phyloP scores from a whole-genome alignment of 2,329 filamentous ascomycete species.

The Alternaria novae-zelandiae region DNA sequence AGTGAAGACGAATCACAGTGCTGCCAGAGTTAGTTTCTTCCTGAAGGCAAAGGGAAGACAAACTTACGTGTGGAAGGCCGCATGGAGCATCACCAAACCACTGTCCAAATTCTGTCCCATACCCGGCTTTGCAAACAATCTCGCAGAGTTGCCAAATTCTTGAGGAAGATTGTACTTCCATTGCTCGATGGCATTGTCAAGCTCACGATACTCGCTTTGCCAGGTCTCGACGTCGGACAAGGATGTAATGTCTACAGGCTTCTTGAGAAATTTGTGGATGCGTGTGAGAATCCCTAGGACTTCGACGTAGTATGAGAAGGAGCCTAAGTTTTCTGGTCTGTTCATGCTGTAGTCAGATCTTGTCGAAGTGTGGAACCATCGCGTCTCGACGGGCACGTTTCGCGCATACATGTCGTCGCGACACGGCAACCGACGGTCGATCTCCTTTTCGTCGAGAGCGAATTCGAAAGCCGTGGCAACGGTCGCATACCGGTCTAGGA shows the following conservation, averaged over 20 bases:
- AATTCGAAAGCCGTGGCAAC: constrained; percentile 93
- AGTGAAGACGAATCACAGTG: constrained; percentile 87
- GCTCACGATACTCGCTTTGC: constrained; percentile 84
- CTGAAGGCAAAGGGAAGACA: constrained; percentile 15
- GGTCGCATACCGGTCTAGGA: constrained; percentile 88
- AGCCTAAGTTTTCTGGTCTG: constrained; percentile 80
- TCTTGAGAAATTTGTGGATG: constrained; percentile 87
- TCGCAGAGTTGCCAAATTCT: constrained; percentile 84
- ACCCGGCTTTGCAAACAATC: constrained; percentile 68
- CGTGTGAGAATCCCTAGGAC: constrained; percentile 85
- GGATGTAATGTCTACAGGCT: constrained; percentile 86
- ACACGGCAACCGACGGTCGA: constrained; percentile 85
- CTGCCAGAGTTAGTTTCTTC: constrained; percentile 46
- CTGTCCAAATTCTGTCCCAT: constrained; percentile 75
- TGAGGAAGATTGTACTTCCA: constrained; percentile 86
- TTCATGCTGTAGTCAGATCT: constrained; percentile 68
- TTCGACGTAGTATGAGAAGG: constrained; percentile 90
- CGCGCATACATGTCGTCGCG: constrained; percentile 85
- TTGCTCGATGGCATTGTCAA: constrained; percentile 77
- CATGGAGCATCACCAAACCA: constrained; percentile 89
- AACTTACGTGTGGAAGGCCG: constrained; percentile 80
- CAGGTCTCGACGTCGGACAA: constrained; percentile 85
- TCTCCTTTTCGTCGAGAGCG: constrained; percentile 85
- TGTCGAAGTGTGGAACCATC: constrained; percentile 69
- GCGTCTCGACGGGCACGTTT: constrained; percentile 82